Base-by-base conservation (phyloP, 2,329 filamentous ascomycete species). In the Didymellaceae sp. region DNA sequence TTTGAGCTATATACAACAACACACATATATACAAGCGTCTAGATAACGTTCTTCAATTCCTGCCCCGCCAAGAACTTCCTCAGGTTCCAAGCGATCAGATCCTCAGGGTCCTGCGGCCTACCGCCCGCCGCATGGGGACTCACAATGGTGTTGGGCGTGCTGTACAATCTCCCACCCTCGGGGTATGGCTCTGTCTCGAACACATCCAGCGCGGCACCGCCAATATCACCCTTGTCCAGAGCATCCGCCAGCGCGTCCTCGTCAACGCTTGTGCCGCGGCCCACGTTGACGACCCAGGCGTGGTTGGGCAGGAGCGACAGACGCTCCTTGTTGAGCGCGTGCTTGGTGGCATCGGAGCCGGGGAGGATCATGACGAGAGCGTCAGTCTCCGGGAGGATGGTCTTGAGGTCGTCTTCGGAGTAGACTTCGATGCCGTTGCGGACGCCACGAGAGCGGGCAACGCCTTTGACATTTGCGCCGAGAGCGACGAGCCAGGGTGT, bases 131-230 rank as follows among this genome's bases (percentile, higher is more conserved):
- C 81, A 55, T 85, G 82, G 0, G 82, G 82, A 43, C 80, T 83
- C 18, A 85, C 68, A 22, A 58, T 54, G 1, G 49, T 55, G 39
- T 60, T 60, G 1, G 55, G 52, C 22, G 76, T 82, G 46, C 84
- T 78, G 86, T 86, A 90, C 32, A 75, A 72, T 16, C 40, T 30
- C 57, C 85, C 84, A 17, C 75, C 75, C n/a, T 74, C 67, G 5
- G 75, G 66, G 0, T 86, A 84, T 5, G 89, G 89, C 67, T 92
- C 89, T 9, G 80, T 78, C 0, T 86, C 89, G 67, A 89, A 91
- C 34, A 91, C 89, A 60, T 92, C 89, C n/a, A 91, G 77, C 6
- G 86, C 89, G 0, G 89, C 89, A 4, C 87, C 88, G 0, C 86
- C 86, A 42, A 92, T 86, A 66, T 81, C 84, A 2, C 85, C 86